Evolutionary conservation across 2,329 filamentous ascomycete genomes (phyloP).

Genomic region (Ascochyta rabiei): DNA sequence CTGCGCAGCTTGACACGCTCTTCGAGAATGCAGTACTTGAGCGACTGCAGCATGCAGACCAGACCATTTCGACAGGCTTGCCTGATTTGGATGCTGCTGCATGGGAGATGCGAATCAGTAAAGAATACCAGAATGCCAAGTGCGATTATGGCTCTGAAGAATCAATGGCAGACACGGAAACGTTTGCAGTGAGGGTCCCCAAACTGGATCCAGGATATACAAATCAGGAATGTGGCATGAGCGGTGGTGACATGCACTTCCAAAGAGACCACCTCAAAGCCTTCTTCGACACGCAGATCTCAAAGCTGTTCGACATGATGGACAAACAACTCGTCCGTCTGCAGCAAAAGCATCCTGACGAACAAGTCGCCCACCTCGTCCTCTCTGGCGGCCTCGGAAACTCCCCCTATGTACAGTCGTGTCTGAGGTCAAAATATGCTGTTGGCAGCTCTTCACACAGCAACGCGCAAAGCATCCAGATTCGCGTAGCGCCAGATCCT

Average conservation of each 20-base stretch:
- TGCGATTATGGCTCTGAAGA: slow-evolving; percentile 44
- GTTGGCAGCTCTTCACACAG: slow-evolving; percentile 4
- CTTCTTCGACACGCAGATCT: slow-evolving; percentile 47
- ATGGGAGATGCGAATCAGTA: slow-evolving; percentile 51
- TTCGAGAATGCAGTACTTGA: slow-evolving; percentile 32
- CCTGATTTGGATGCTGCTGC: slow-evolving; percentile 42
- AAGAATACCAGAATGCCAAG: slow-evolving; percentile 50
- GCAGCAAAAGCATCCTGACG: slow-evolving; percentile 33
- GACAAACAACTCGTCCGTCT: slow-evolving; percentile 43
- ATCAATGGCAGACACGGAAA: no score
- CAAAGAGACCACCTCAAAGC: slow-evolving; percentile 39
- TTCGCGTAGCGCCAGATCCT: slow-evolving; percentile 54
- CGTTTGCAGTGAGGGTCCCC: no score
- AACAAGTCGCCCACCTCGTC: slow-evolving; percentile 47
- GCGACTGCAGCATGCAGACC: slow-evolving; percentile 32
- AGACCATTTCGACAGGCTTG: slow-evolving; percentile 20
- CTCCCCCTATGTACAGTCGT: slow-evolving; percentile 49
- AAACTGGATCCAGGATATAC: no score
- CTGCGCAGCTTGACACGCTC: slow-evolving; percentile 28
- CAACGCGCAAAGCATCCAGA: background rate
- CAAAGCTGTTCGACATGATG: slow-evolving; percentile 44
- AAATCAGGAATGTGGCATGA: slow-evolving; percentile 33
- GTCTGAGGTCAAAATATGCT: slow-evolving; percentile 20
- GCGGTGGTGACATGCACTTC: slow-evolving; percentile 45
- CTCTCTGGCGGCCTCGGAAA: slow-evolving; percentile 53